Conservation (phyloP, 2,329 filamentous ascomycete genomes). For the Sporothrix inflata region DNA sequence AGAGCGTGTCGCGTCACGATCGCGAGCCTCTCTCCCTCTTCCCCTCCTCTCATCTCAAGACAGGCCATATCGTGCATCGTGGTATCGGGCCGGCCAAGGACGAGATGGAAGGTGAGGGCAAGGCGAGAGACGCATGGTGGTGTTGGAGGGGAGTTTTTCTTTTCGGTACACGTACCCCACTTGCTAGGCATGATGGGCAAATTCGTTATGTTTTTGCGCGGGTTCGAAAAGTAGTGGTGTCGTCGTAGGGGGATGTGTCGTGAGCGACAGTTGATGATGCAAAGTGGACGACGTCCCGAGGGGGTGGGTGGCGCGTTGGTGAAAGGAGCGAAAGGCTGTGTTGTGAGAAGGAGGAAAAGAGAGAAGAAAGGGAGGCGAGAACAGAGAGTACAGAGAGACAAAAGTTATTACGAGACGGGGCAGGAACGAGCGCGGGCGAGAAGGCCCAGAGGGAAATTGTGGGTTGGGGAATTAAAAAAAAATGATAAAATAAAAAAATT, state of each 20-base stretch:
- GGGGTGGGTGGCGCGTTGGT: slow-evolving; percentile 1
- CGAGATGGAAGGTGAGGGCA: neutral
- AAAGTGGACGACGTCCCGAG: slow-evolving; percentile 8
- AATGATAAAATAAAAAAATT: slow-evolving; percentile 12
- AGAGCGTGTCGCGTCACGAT: neutral
- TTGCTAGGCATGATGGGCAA: slow-evolving; percentile 19
- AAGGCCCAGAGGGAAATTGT: neutral
- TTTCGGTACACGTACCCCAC: slow-evolving; percentile 11
- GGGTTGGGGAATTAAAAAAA: neutral
- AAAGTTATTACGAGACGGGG: slow-evolving; percentile 1
- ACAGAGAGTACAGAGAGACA: neutral
- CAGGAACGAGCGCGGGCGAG: slow-evolving; percentile 6
- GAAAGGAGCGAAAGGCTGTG: neutral
- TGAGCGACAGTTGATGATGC: neutral
- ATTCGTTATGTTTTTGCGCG: neutral
- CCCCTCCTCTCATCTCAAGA: neutral
- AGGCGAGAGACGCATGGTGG: neutral
- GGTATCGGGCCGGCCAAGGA: neutral
- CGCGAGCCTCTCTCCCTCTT: neutral
- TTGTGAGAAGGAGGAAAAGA: neutral
- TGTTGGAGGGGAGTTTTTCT: neutral
- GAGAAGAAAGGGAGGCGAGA: neutral
- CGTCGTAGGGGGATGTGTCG: neutral
- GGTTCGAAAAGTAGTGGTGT: neutral
- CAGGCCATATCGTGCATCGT: neutral